These are phyloP conservation scores for Vitis cinerea DNA, from an alignment of 164 flowering plant species.

Conservation along the genomic window DNA sequence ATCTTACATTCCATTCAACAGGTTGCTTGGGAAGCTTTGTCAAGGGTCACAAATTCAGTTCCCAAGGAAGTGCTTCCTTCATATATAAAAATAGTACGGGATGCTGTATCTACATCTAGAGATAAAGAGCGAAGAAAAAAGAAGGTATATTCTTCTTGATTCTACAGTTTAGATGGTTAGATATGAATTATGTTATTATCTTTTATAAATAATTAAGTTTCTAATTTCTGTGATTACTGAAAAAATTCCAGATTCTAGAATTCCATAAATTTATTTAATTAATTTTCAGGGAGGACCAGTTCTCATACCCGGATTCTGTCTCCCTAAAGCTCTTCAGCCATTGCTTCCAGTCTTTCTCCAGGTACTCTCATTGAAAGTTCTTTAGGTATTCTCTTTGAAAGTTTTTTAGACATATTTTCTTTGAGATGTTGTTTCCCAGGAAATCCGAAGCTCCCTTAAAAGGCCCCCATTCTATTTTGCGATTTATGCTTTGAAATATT, in stretches of 20 bases:
- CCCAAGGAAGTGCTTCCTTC: constrained; percentile 95
- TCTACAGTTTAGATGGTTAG: background rate
- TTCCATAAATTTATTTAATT: background rate
- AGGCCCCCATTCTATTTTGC: too few relatives aligned
- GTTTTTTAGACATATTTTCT: background rate
- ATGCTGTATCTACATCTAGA: constrained; percentile 89
- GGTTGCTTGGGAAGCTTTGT: constrained; percentile 97
- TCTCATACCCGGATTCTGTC: constrained; percentile 89
- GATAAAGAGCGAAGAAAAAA: constrained; percentile 92
- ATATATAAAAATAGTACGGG: constrained; percentile 87
- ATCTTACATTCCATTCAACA: constrained; percentile 23
- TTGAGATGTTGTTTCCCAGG: too few relatives aligned
- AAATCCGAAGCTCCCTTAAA: too few relatives aligned
- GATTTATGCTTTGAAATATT: too few relatives aligned
- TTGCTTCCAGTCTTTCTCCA: constrained; percentile 94
- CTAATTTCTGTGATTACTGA: too few relatives aligned
- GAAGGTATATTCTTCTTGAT: constrained; percentile 42
- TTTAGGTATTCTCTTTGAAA: background rate
- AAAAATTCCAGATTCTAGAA: too few relatives aligned
- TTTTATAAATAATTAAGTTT: background rate
- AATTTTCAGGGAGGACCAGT: constrained; percentile 82
- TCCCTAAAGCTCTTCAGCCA: constrained; percentile 95
- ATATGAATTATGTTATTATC: background rate
- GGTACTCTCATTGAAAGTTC: constrained; percentile 34
- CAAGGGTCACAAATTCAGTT: constrained; percentile 76